Conservation (phyloP, 2,329 filamentous ascomycete genomes). For the Immersiporthe knoxdaviesiana region DNA sequence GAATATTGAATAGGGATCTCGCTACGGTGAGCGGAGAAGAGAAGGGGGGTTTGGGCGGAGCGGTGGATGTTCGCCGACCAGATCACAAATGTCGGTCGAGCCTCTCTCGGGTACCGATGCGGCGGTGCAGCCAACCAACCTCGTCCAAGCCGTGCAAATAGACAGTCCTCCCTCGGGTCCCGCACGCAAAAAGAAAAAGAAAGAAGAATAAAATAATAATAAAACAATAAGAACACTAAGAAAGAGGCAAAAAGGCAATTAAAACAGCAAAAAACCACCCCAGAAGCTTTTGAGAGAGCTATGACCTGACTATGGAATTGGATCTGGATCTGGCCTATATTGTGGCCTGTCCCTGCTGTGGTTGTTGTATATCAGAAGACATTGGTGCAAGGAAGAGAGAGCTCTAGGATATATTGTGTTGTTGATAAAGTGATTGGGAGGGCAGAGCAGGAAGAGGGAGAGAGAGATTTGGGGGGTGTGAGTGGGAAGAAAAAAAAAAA, state of each 20-base stretch:
- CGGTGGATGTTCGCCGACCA: conserved; percentile 6
- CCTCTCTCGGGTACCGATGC: conserved; percentile 15
- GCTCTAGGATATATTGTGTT: background rate
- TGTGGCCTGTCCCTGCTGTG: background rate
- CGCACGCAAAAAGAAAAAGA: background rate
- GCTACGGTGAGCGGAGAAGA: conserved; percentile 2
- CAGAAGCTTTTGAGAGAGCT: background rate
- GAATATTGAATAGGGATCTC: conserved; percentile 4
- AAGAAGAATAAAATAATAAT: background rate
- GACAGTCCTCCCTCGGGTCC: background rate
- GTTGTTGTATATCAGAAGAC: background rate
- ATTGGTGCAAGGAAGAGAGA: background rate
- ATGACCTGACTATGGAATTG: background rate
- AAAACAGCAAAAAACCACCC: background rate
- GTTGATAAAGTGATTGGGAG: background rate
- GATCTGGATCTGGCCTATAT: background rate
- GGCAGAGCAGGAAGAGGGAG: background rate
- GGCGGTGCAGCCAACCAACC: conserved; percentile 11
- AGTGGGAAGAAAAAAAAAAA: background rate
- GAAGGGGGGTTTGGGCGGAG: conserved; percentile 4
- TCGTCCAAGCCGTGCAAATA: background rate
- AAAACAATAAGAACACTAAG: background rate
- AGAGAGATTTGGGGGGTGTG: no score
- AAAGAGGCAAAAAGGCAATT: background rate
- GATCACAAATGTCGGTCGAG: conserved; percentile 13